Evolutionary conservation across 1,284 basidiomycete species (phyloP), one percentile per base, ranked within the genome.

Genomic region (Wolfiporia cocos): DNA sequence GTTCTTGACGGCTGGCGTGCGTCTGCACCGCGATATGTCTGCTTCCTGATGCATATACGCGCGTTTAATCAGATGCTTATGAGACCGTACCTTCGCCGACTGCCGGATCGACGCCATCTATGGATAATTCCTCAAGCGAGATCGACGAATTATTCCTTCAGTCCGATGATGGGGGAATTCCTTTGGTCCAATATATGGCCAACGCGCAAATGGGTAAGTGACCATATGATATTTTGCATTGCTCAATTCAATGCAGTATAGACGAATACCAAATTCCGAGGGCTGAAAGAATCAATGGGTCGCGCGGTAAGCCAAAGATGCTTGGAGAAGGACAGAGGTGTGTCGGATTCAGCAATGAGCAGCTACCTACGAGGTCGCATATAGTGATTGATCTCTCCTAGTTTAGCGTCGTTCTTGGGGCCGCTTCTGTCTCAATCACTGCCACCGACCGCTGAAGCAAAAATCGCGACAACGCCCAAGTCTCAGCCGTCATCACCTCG

Each of bases 1-100:
- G 53, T 79, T 22, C 68, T 81, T 2, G 66, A 74, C 52, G 80
- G 78, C 15, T 79, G 77, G 77, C 54, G 81, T 82, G 52, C 7
- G 34, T 20, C 7, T 9, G 18, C 9, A 18, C 7, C 15, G 18
- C 9, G 14, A 34, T 34, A 10, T 14, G 9, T 12, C 32, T 11
- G 14, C 12, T n/a, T 9, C 7, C 9, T 7, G 12, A 18, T 26
- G n/a, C 15, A 15, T 10, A 19, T n/a, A n/a, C n/a, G n/a, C n/a
- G n/a, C n/a, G n/a, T n/a, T n/a, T n/a, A n/a, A n/a, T 12, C 28
- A 57, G 52, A 44, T 23, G 42, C 49, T 2, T 44, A 44, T 36
- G 39, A 46, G n/a, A 38, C 37, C 2, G 47, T 47, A n/a, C 52
- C 49, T 2, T 55, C 50, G 2, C 53, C 65, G 23, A 56, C 42